Evolutionary conservation across 1,284 basidiomycete genomes (phyloP).

Genomic region (Megacollybia platyphylla): DNA sequence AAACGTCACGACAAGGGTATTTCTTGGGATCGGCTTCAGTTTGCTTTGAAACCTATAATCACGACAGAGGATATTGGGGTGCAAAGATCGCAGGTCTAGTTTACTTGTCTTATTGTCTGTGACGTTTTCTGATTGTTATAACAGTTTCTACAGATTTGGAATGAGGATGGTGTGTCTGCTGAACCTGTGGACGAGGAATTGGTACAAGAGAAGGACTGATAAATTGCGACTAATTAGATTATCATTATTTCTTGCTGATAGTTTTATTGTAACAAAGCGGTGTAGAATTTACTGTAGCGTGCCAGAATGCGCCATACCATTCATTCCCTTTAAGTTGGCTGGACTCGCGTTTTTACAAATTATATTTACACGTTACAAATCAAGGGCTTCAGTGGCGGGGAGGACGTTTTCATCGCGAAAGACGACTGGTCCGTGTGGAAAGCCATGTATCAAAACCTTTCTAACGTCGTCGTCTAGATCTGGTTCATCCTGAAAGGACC

Average conservation of each 20-base stretch:
- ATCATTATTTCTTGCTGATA: too few relatives aligned
- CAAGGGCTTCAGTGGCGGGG: too few relatives aligned
- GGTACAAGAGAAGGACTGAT: too few relatives aligned
- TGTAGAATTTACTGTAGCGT: too few relatives aligned
- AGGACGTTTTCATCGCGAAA: conserved; percentile 27
- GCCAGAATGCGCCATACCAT: too few relatives aligned
- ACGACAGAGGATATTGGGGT: conserved; percentile 40
- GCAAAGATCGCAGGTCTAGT: conserved; percentile 47
- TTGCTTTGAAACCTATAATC: conserved; percentile 43
- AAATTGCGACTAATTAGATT: too few relatives aligned
- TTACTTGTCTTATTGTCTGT: neutral
- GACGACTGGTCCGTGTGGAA: conserved; percentile 38
- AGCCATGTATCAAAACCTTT: conserved; percentile 22
- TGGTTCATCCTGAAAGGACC: conserved; percentile 53
- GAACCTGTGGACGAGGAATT: conserved; percentile 46
- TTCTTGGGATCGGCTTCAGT: conserved; percentile 62
- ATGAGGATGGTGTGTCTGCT: conserved; percentile 62
- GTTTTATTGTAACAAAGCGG: too few relatives aligned
- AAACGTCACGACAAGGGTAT: conserved; percentile 51
- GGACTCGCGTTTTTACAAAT: too few relatives aligned
- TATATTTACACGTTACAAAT: too few relatives aligned
- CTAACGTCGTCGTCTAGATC: conserved; percentile 34
- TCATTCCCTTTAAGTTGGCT: too few relatives aligned
- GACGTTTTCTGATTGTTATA: conserved; percentile 1
- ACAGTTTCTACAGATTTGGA: conserved; percentile 35